Percentiles rank a stretch among this genome's conserved stretches.
Evolutionary conservation across 2,329 filamentous ascomycete genomes (phyloP).

Genomic region (Cladosporium colombiae): DNA sequence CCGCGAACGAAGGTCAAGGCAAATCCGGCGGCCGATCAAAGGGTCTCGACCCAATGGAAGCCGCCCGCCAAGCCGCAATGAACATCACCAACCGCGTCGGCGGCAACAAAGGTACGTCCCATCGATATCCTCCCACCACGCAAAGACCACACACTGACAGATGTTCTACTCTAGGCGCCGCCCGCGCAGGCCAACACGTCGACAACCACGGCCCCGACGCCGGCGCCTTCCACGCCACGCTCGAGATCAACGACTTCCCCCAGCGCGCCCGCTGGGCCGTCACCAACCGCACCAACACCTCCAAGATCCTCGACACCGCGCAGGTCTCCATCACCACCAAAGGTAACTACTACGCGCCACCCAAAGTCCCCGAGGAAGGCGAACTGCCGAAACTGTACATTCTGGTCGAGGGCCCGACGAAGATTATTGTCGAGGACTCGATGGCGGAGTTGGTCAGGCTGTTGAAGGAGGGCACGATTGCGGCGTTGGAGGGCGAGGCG

Average conservation of each 20-base stretch:
- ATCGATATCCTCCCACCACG: background rate
- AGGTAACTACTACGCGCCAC: slow-evolving; percentile 81
- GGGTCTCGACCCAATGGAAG: slow-evolving; percentile 32
- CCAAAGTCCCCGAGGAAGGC: slow-evolving; percentile 74
- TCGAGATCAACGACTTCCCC: slow-evolving; percentile 99
- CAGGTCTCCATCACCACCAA: slow-evolving; percentile 97
- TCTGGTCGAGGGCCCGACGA: slow-evolving; percentile 94
- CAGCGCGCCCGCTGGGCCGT: slow-evolving; percentile 98
- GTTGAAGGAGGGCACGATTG: slow-evolving; percentile 85
- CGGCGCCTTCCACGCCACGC: slow-evolving; percentile 91
- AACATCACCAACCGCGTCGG: slow-evolving; percentile 89
- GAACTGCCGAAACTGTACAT: slow-evolving; percentile 96
- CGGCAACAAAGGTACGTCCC: slow-evolving; percentile 62
- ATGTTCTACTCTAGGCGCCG: slow-evolving; percentile 52
- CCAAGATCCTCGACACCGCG: slow-evolving; percentile 93
- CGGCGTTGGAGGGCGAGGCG: slow-evolving; percentile 85
- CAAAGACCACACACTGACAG: slow-evolving; percentile 12
- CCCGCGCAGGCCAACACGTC: slow-evolving; percentile 89
- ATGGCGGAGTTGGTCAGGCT: slow-evolving; percentile 87
- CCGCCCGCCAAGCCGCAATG: slow-evolving; percentile 81
- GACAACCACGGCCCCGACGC: slow-evolving; percentile 99
- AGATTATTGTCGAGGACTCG: slow-evolving; percentile 85
- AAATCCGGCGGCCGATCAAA: slow-evolving; percentile 19
- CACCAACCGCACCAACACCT: slow-evolving; percentile 96
- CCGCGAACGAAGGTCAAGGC: slow-evolving; percentile 40